Percentiles rank a stretch among this genome's conserved stretches.
phyloP scores from a whole-genome alignment of 73 alveolate species.

The Paraurostyla sp. region DNA sequence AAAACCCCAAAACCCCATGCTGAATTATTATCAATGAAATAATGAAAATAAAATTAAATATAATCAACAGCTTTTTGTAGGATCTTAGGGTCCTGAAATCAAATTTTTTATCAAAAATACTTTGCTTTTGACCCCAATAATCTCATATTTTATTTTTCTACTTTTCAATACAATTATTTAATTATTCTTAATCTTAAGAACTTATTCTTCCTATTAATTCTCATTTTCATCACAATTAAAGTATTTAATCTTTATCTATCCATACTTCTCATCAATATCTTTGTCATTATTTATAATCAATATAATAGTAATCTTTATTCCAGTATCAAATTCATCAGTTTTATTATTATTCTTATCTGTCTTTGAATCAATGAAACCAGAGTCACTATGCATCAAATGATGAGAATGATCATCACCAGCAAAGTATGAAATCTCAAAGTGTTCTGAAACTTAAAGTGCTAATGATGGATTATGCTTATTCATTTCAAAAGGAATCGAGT shows the following conservation, averaged over 20 bases:
- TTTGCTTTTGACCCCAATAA: slow-evolving; percentile 23
- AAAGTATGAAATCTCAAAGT: slow-evolving; percentile 23
- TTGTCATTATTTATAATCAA: slow-evolving; percentile 12
- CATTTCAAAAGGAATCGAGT: slow-evolving; percentile 8
- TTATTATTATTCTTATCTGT: no score
- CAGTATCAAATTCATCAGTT: neutral
- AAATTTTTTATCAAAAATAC: neutral
- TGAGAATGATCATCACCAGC: neutral
- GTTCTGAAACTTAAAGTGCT: neutral
- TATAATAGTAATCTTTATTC: neutral
- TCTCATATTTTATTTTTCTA: slow-evolving; percentile 19
- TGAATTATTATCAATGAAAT: neutral
- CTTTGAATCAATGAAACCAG: no score
- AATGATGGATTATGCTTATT: neutral
- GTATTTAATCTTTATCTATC: neutral
- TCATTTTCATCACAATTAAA: neutral
- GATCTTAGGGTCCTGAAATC: slow-evolving; percentile 34
- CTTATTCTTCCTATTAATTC: no score
- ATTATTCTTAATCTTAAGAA: no score
- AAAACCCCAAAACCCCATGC: slow-evolving; percentile 25
- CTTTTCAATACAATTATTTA: no score
- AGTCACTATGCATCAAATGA: neutral
- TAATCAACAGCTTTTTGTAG: slow-evolving; percentile 8
- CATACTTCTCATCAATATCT: neutral
- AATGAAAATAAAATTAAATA: neutral